Base-by-base conservation (phyloP, 129 eudicot species). In the Centaurea solstitialis region DNA sequence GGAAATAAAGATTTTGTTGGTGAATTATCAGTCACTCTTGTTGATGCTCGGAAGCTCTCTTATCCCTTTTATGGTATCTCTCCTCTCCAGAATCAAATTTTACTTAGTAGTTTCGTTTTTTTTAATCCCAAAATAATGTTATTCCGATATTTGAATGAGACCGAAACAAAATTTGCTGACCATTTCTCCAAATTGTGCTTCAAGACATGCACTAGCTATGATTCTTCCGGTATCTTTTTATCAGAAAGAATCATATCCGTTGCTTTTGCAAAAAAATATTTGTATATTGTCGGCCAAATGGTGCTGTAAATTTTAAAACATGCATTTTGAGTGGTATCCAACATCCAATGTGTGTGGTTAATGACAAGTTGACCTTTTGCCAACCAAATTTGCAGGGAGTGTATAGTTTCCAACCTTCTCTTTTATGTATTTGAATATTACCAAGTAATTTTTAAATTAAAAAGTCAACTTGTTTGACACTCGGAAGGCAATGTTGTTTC, bases 1-100 rank as follows among this genome's bases (percentile, higher is more conserved):
- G 96, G 97, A 86, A 91, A 93, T 72, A 93, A 81, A 70, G 90
- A 96, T 86, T 96, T 83, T 81, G 91, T 90, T 40, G 99, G 98
- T 73, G 99, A 96, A 87, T 74, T 96, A 76, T 96, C 99, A 12
- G 98, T 96, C 50, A 96, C 99, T 75, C 98, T 96, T 84, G 93
- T 93, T 66, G 98, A 96, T 91, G 98, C 99, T 70, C 85, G 99
- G 39, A 93, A 96, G 85, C 97, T 96, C 69, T 82, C 89, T 33
- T 91, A 93, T 85, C 66, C 90, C 28, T 77, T 92, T 35, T 91
- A 86, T 76, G 97, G 98, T 90, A 89, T 75, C 22, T 66, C 70
- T 66, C 47, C 28, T 74, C 65, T 80, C 24, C 76, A 77, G 22
- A 30, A 28, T 39, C 65, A 38, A 24, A 7, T 69, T 39, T 74